Base-by-base conservation (phyloP, 208 protist species). In the Tritrichomonas musculus region DNA sequence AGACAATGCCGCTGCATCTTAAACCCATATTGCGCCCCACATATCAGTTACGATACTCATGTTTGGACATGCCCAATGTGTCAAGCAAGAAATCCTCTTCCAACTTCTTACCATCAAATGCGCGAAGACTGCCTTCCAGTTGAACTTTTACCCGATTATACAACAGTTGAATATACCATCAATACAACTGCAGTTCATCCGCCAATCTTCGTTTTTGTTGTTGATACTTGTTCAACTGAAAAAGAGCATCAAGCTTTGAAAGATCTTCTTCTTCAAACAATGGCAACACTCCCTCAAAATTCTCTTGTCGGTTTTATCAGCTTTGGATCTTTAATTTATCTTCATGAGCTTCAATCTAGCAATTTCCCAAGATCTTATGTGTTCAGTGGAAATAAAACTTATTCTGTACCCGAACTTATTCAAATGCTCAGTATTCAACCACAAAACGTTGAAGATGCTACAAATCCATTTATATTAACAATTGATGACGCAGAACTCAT, bases 31-130 rank as follows among this genome's bases (percentile, higher is more conserved):
- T 60, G 53, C 53, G 53, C 53, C 17, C n/a, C 82, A 72, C 93
- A 94, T 27, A 92, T 97, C 17, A 96, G 97, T 92, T 95, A 96
- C 92, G 69, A 93, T 47, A 93, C 92, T 41, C 96, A 97, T 92
- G 75, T 96, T 69, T 98, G 97, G 98, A 95, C 97, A 30, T 99
- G 98, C 94, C 97, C 98, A 22, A 97, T 99, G 69, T 99, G 98
- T 96, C 95, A 96, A 77, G 95, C 95, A 93, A 95, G 97, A 92
- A 99, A 98, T 93, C 95, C 95, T 69, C 97, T 99, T 88, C 98
- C 98, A n/a, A 96, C 94, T n/a, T 96, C 98, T 64, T 98, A 99
- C 94, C 94, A 94, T 33, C 96, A 97, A 57, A 98, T 98, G 39
- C 96, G 94, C 49, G 97, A 98, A 93, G 94, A 96, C 30, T 96